These are phyloP conservation scores for Serendipita indica DNA, from an alignment of 768 basidiomycete genomes.

Conservation along the genomic window DNA sequence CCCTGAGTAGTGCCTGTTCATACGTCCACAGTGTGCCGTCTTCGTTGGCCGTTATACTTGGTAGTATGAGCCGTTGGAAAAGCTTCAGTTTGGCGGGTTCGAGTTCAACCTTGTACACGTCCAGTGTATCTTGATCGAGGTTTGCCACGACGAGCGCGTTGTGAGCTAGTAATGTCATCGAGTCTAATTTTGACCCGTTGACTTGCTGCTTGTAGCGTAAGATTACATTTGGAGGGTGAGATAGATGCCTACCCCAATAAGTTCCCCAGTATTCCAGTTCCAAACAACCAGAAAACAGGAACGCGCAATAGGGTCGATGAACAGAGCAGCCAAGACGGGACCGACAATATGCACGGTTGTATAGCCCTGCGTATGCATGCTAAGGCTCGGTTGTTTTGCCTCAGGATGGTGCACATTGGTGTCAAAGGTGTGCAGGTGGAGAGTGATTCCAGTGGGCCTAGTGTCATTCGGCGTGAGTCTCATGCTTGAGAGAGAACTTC, in stretches of 20 bases:
- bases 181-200: not conserved
- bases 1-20: not conserved
- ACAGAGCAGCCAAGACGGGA: not conserved
- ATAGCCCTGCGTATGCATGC: not conserved
- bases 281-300: not conserved
- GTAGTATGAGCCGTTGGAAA: not conserved
- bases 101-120: not conserved
- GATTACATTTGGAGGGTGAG: not conserved
- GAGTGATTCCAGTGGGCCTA: too few relatives aligned
- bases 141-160: not conserved
- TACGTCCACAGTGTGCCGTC: not conserved
- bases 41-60: not conserved
- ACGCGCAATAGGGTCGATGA: not conserved
- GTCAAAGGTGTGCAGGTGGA: not conserved
- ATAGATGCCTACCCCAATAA: not conserved
- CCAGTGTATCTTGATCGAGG: constrained; percentile 6
- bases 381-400: not conserved
- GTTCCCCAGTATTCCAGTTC: constrained; percentile 2
- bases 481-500: not conserved
- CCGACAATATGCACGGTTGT: not conserved
- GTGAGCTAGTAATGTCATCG: not conserved
- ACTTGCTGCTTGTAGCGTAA: not conserved
- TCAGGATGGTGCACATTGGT: not conserved
- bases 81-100: not conserved
- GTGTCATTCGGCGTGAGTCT: too few relatives aligned